A percentile compares a stretch with the other conserved stretches of the same genome.
Evolutionary conservation across 1,284 basidiomycete genomes (phyloP).

Genomic region (Puccinia horiana): DNA sequence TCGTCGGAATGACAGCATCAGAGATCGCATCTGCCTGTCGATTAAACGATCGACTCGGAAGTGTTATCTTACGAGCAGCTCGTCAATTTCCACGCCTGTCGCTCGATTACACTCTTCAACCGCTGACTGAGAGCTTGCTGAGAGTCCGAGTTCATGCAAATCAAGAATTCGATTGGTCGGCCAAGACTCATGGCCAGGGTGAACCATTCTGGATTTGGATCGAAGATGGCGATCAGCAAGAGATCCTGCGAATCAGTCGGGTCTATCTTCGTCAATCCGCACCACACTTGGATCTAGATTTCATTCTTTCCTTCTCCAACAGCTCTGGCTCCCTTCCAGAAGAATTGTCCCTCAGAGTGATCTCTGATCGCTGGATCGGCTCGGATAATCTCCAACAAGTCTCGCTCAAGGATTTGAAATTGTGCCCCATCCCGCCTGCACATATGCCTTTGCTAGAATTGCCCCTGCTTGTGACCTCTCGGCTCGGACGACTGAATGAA

Average conservation of each 20-base stretch:
- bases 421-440: slow-evolving; percentile 71
- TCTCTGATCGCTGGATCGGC: slow-evolving; percentile 92
- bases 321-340: slow-evolving; percentile 61
- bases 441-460: slow-evolving; percentile 75
- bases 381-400: slow-evolving; percentile 75
- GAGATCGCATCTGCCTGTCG: slow-evolving; percentile 83
- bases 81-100: slow-evolving; percentile 78
- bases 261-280: slow-evolving; percentile 71
- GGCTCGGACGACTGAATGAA: slow-evolving; percentile 61
- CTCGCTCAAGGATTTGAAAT: slow-evolving; percentile 70
- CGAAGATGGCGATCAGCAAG: slow-evolving; percentile 76
- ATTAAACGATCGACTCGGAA: slow-evolving; percentile 81
- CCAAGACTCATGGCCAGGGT: slow-evolving; percentile 71
- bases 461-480: slow-evolving; percentile 71
- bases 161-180: slow-evolving; percentile 80
- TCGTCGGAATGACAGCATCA: slow-evolving; percentile 72
- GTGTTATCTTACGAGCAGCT: slow-evolving; percentile 75
- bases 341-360: slow-evolving; percentile 71
- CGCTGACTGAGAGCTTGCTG: slow-evolving; percentile 80
- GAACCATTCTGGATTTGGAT: slow-evolving; percentile 97
- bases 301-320: slow-evolving; percentile 72
- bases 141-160: slow-evolving; percentile 71
- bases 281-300: slow-evolving; percentile 67
- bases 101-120: slow-evolving; percentile 74
- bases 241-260: slow-evolving; percentile 80